These are phyloP conservation scores for Herpetospermum pedunculosum DNA, from an alignment of 306 rosid species.

Conservation along the genomic window DNA sequence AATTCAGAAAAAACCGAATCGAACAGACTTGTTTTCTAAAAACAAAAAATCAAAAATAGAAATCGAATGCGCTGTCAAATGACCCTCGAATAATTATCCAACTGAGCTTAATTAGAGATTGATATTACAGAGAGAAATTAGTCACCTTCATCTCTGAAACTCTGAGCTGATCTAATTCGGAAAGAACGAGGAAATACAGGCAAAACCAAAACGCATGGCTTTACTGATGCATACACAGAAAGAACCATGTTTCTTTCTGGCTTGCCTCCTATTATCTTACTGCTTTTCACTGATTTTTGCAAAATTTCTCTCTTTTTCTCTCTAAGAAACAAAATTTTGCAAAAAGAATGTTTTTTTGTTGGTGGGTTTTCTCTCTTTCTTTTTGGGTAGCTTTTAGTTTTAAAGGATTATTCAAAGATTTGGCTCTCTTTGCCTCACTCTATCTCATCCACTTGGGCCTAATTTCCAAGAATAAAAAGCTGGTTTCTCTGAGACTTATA, in stretches of 20 bases:
- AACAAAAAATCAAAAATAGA: too few relatives aligned
- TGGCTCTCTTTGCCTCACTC: background rate
- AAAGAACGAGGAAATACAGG: background rate
- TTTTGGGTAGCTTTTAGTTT: background rate
- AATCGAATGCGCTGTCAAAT: too few relatives aligned
- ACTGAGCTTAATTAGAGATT: too few relatives aligned
- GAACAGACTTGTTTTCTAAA: too few relatives aligned
- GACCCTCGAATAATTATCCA: too few relatives aligned
- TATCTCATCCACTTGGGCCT: background rate
- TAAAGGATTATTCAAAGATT: too few relatives aligned
- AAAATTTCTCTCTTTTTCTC: background rate
- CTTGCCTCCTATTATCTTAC: background rate
- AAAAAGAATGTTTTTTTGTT: background rate
- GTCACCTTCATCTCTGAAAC: constrained; percentile 10
- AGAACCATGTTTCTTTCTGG: background rate
- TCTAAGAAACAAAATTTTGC: background rate
- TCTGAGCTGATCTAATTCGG: background rate
- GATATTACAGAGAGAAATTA: background rate
- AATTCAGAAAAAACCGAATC: too few relatives aligned
- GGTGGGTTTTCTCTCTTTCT: background rate
- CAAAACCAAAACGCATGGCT: background rate
- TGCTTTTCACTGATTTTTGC: background rate
- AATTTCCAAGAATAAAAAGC: background rate
- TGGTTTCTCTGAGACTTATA: background rate
- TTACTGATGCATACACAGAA: background rate